Evolutionary conservation across 1,284 basidiomycete species (phyloP), one percentile per base, ranked within the genome.

Genomic region (Xerocomus minutiporus): DNA sequence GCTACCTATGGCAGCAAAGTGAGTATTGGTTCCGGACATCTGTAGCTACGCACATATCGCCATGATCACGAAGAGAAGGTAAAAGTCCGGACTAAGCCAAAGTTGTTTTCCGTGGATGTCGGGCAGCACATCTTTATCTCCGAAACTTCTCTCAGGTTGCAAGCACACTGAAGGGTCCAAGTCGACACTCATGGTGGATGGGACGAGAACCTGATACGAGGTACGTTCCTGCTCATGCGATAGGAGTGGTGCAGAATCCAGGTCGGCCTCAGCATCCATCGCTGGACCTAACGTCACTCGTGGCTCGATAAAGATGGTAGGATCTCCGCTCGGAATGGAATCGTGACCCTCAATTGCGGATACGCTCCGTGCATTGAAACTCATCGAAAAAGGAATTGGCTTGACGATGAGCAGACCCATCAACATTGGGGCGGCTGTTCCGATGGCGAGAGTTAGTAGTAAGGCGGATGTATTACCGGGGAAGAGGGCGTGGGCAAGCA

Each of bases 401-500:
- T 76, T 75, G 36, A 92, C 73, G 51, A 85, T 68, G 55, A 87
- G 75, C 42, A 81, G 73, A 1, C 88, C 90, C 9, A 88, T 55
- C 20, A 89, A 59, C 78, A 88, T 83, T 4, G 87, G 84, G 3
- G 83, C 55, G 2, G 84, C 75, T 1, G 87, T 88, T 1, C 90
- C 90, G 2, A 86, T 62, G 0, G 84, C 78, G 9, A 93, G 79
- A n/a, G 88, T 65, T 0, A 84, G 71, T 3, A 93, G 71, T 52
- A 92, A 83, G 5, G 80, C 79, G 4, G 81, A 82, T 0, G 86
- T 88, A 59, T 90, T 76, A 0, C 86, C 89, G 0, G 85, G 82
- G 57, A 82, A 92, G 28, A 85, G 60, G 0, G 75, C 58, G 52
- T 88, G 83, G 0, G 86, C 82, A 17, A 90, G 65, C 0, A 80